phyloP scores from a whole-genome alignment of 768 basidiomycete species.

The Cyathus striatus region DNA sequence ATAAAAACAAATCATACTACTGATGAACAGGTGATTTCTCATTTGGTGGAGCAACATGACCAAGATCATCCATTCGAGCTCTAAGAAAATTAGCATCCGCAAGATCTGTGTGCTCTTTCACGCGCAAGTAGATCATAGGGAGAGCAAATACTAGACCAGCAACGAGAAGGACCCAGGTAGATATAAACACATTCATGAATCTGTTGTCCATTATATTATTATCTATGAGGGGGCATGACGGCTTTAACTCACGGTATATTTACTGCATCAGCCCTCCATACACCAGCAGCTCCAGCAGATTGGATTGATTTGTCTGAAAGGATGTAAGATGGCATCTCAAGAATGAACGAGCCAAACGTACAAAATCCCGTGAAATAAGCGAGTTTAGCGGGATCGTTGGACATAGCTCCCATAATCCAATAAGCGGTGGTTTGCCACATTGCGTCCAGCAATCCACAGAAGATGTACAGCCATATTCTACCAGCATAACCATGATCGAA shows the following conservation, averaged over 20 bases:
- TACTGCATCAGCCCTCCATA: slow-evolving; percentile 68
- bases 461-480: slow-evolving; percentile 59
- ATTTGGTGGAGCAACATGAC: background rate
- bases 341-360: slow-evolving; percentile 28
- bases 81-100: slow-evolving; percentile 38
- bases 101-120: slow-evolving; percentile 52
- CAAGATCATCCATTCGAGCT: background rate
- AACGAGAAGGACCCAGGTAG: slow-evolving; percentile 69
- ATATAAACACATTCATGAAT: slow-evolving; percentile 69
- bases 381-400: slow-evolving; percentile 74
- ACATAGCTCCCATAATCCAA: slow-evolving; percentile 85
- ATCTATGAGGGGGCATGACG: background rate
- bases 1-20: no score
- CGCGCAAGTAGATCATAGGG: slow-evolving; percentile 70
- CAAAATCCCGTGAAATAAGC: slow-evolving; percentile 82
- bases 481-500: slow-evolving; percentile 47
- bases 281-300: slow-evolving; percentile 69
- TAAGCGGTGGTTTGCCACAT: slow-evolving; percentile 86
- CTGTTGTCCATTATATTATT: slow-evolving; percentile 20
- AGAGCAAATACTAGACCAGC: slow-evolving; percentile 62
- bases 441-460: slow-evolving; percentile 71
- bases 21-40: no score
- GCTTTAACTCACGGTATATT: slow-evolving; percentile 46
- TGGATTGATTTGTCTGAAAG: slow-evolving; percentile 67
- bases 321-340: background rate